Evolutionary conservation across 169 alveolate species (phyloP), one percentile per base, ranked within the genome.

Genomic region (Plasmodium blacklocki): DNA sequence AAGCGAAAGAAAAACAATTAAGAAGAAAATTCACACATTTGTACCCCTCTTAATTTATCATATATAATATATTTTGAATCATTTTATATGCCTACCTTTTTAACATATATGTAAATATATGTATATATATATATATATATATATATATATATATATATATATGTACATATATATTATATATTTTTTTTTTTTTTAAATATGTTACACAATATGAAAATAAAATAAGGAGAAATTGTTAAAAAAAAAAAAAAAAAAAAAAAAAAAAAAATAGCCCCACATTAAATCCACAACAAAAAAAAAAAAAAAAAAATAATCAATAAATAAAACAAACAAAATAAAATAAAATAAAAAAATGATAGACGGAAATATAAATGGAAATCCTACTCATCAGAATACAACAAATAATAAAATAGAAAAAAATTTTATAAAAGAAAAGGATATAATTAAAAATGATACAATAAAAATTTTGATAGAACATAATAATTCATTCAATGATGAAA

Each of bases 261-360:
- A 3, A 32, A 32, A 32, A 3, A 32, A 32, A 32, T 32, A 3
- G 0, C 43, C 43, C 43, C 43, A 32, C 7, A 32, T 32, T 32
- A 32, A 32, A 32, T 32, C 43, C 43, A 32, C 43, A 32, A 32
- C 43, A 32, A 32, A 32, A 32, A 32, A 32, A 32, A 32, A 32
- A 68, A 76, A 76, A 76, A 76, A 71, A 23, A 70, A 76, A 76
- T 5, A 32, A 32, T 1, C 0, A 32, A 3, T 3, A 32, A 76
- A 18, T 43, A 45, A 39, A 59, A 50, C 43, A 12, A 50, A 66
- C 14, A 29, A 29, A 15, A 12, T 26, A 39, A 12, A 58, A 32
- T 26, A 62, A 15, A 12, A 49, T 15, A 45, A 73, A 21, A 74
- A 74, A 58, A 74, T 74, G 88, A 58, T 29, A 74, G 73, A 74